Evolutionary conservation across 2,329 filamentous ascomycete genomes (phyloP).

Genomic region (Diplocarpon rosae): DNA sequence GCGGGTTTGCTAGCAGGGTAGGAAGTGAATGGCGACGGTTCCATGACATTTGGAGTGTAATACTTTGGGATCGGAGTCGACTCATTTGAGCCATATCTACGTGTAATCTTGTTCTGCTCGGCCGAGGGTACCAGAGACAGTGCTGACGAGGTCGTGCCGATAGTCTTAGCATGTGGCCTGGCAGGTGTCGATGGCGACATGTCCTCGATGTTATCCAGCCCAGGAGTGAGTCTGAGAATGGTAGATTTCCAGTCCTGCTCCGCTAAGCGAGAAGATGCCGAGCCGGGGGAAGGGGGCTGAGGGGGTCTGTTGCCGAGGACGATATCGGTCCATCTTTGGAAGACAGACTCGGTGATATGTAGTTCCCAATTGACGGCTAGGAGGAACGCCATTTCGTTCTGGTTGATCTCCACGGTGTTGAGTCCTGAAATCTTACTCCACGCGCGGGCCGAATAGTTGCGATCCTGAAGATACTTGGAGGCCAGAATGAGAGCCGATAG

Average conservation of each 20-base stretch:
- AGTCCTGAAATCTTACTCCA: slow-evolving; percentile 99
- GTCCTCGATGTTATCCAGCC: slow-evolving; percentile 46
- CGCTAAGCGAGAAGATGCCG: slow-evolving; percentile 15
- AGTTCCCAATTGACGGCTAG: slow-evolving; percentile 87
- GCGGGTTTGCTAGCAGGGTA: slow-evolving; percentile 38
- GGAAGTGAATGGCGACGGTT: slow-evolving; percentile 35
- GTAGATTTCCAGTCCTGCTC: slow-evolving; percentile 45
- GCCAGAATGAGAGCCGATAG: slow-evolving; percentile 87
- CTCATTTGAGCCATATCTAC: slow-evolving; percentile 31
- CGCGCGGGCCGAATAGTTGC: slow-evolving; percentile 92
- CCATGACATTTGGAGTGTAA: slow-evolving; percentile 37
- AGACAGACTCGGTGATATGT: slow-evolving; percentile 80
- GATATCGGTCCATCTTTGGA: slow-evolving; percentile 89
- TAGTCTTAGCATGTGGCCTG: slow-evolving; percentile 16
- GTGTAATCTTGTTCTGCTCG: slow-evolving; percentile 28
- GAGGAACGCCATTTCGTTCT: slow-evolving; percentile 90
- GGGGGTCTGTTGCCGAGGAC: slow-evolving; percentile 66
- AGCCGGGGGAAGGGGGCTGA: slow-evolving; percentile 43
- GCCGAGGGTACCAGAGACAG: slow-evolving; percentile 34
- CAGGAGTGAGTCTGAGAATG: slow-evolving; percentile 44
- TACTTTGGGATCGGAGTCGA: slow-evolving; percentile 33
- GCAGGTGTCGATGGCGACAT: slow-evolving; percentile 30
- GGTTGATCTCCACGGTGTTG: slow-evolving; percentile 86
- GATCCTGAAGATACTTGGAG: slow-evolving; percentile 95
- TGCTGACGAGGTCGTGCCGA: slow-evolving; percentile 12